Conservation (phyloP, 2,329 filamentous ascomycete species). For the Pseudogymnoascus sp. region DNA sequence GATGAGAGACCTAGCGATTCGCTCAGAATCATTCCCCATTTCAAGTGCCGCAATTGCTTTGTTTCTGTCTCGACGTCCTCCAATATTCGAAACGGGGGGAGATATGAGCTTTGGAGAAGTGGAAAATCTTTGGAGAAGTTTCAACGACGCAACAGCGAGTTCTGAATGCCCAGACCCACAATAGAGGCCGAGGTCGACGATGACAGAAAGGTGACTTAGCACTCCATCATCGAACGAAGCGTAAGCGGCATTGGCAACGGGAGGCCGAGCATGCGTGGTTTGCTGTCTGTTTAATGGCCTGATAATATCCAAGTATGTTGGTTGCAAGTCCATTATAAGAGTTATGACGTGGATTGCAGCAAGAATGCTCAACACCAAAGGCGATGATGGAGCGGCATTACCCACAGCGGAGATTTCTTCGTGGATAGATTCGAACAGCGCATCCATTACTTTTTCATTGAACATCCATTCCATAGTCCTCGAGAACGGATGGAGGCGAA, state of each 20-base stretch:
- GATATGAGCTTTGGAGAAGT: conserved; percentile 69
- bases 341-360: conserved; percentile 79
- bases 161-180: conserved; percentile 77
- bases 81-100: conserved; percentile 53
- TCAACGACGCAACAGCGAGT: conserved; percentile 71
- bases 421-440: conserved; percentile 71
- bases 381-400: conserved; percentile 67
- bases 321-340: conserved; percentile 75
- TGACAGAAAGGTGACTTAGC: conserved; percentile 67
- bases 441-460: conserved; percentile 77
- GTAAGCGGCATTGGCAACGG: conserved; percentile 68
- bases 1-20: conserved; percentile 68
- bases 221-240: conserved; percentile 90
- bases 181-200: conserved; percentile 79
- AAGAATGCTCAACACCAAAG: conserved; percentile 70
- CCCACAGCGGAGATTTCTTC: conserved; percentile 68
- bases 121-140: conserved; percentile 77
- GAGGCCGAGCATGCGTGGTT: conserved; percentile 48
- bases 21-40: conserved; percentile 68
- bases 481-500: conserved; percentile 83
- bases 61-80: conserved; percentile 61
- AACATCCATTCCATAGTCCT: conserved; percentile 98
- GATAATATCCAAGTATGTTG: conserved; percentile 86
- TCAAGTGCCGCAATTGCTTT: conserved; percentile 85
- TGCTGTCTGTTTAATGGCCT: conserved; percentile 68